phyloP scores from a whole-genome alignment of 208 protist species.

The Trypanosoma platydactyli region DNA sequence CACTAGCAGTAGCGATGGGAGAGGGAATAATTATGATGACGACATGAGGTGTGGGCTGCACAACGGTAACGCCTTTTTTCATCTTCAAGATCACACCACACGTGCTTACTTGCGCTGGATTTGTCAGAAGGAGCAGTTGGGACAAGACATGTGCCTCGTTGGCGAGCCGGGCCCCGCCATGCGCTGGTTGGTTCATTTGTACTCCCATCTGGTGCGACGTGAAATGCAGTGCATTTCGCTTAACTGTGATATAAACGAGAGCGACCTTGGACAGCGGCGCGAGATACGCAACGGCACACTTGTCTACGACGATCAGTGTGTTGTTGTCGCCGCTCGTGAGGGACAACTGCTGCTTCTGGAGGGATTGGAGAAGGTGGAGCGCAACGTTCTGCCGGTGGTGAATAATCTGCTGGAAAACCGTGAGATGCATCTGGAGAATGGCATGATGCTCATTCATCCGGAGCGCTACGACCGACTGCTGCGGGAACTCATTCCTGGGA shows the following conservation, averaged over 20 bases:
- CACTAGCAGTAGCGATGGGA: not conserved
- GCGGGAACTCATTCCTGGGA: constrained; percentile 36
- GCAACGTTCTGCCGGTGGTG: constrained; percentile 93
- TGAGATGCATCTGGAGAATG: constrained; percentile 96
- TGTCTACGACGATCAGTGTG: constrained; percentile 91
- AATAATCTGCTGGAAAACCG: constrained; percentile 97
- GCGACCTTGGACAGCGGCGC: constrained; percentile 93
- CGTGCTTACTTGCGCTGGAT: constrained; percentile 87
- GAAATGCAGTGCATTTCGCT: constrained; percentile 90
- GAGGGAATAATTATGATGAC: constrained; percentile 1
- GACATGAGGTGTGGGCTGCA: not conserved
- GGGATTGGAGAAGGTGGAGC: constrained; percentile 94
- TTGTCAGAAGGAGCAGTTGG: constrained; percentile 90
- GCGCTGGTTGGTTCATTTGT: constrained; percentile 84
- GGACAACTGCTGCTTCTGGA: constrained; percentile 94
- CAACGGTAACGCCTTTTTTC: constrained; percentile 57
- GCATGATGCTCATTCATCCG: constrained; percentile 86
- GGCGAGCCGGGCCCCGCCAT: constrained; percentile 85
- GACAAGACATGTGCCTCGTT: constrained; percentile 96
- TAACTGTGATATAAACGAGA: constrained; percentile 94
- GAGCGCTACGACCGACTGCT: constrained; percentile 89
- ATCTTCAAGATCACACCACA: constrained; percentile 55
- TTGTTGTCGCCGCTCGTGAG: constrained; percentile 88
- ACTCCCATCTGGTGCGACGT: constrained; percentile 65
- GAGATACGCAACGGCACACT: constrained; percentile 90